Base-by-base conservation (phyloP, 2,329 filamentous ascomycete species). In the Nothophaeocryptopus gaeumannii region DNA sequence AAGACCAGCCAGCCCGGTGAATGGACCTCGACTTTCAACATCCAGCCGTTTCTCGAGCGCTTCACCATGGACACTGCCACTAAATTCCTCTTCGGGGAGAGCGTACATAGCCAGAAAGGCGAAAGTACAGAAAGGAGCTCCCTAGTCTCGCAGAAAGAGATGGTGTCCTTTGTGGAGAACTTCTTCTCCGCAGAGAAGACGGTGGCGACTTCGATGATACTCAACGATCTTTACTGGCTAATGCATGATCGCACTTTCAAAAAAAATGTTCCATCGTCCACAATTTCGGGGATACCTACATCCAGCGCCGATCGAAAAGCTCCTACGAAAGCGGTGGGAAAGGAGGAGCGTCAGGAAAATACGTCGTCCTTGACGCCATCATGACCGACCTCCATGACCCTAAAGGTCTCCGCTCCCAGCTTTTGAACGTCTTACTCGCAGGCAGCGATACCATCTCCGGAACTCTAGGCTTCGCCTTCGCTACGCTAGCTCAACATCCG, bases 341-440 rank as follows among this genome's bases (percentile, higher is more conserved):
- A 33, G 8, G 47, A 50, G 39, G 30, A 30, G 12, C 38, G 30
- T 66, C 68, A 33, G 55, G 63, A 11, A 54, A 66, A 13, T 83
- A 82, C 59, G 70, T 82, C 4, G 83, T 84, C 54, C 70, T 84
- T 5, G 67, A 81, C 44, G 81, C 81, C 56, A 62, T 85, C 35
- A 70, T 76, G 35, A 68, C 72, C 2, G 72, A 73, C 57, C 70
- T 53, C 8, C 34, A 39, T 62, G 76, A 71, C 63, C 74, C 54
- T 55, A 72, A 57, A 3, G 46, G 37, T 16, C 37, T 62, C 26
- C 68, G 73, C 54, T 69, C 69, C 5, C 71, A 78, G 51, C 61
- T 74, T 5, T 62, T 77, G 31, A 73, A 73, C 45, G 68, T 78
- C 41, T 64, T 78, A 14, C 64, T 77, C 10, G 76, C 76, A 1